phyloP scores from a whole-genome alignment of 352 stramenopile species.

The Phytophthora pseudosyringae region DNA sequence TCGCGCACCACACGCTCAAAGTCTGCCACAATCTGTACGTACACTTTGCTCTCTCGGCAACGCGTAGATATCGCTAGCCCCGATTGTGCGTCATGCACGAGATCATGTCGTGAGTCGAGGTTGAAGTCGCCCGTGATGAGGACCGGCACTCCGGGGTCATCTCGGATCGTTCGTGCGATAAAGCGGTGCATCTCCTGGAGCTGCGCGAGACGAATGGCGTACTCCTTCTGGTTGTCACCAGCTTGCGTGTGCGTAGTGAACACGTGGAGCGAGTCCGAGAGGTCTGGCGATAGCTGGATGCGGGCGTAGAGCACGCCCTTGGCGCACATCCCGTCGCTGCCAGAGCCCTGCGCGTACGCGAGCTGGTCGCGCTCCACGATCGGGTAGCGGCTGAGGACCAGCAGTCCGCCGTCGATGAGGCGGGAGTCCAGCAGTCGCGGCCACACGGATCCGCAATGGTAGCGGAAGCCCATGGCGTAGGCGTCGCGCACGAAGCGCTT shows the following conservation, averaged over 20 bases:
- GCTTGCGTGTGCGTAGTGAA: slow-evolving; percentile 89
- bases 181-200: slow-evolving; percentile 73
- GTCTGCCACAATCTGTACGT: slow-evolving; percentile 61
- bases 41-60: slow-evolving; percentile 67
- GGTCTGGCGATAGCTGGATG: slow-evolving; percentile 72
- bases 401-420: slow-evolving; percentile 76
- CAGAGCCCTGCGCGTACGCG: slow-evolving; percentile 59
- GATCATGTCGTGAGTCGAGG: slow-evolving; percentile 76
- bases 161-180: slow-evolving; percentile 51
- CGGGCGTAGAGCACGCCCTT: slow-evolving; percentile 83
- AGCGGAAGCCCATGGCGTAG: slow-evolving; percentile 64
- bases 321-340: slow-evolving; percentile 73
- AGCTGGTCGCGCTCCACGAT: slow-evolving; percentile 76
- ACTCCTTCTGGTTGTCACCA: slow-evolving; percentile 54
- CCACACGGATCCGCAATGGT: slow-evolving; percentile 82
- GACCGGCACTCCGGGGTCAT: slow-evolving; percentile 60
- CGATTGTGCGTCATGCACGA: slow-evolving; percentile 47
- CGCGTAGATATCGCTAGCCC: slow-evolving; percentile 35
- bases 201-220: slow-evolving; percentile 63
- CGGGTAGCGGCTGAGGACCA: slow-evolving; percentile 86
- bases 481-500: slow-evolving; percentile 61
- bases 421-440: slow-evolving; percentile 53
- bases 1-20: slow-evolving; percentile 50
- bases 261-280: slow-evolving; percentile 78
- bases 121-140: slow-evolving; percentile 86